Base-by-base conservation (phyloP, 192 early-diverging fungal genomes). In the Obelidium mucronatum region DNA sequence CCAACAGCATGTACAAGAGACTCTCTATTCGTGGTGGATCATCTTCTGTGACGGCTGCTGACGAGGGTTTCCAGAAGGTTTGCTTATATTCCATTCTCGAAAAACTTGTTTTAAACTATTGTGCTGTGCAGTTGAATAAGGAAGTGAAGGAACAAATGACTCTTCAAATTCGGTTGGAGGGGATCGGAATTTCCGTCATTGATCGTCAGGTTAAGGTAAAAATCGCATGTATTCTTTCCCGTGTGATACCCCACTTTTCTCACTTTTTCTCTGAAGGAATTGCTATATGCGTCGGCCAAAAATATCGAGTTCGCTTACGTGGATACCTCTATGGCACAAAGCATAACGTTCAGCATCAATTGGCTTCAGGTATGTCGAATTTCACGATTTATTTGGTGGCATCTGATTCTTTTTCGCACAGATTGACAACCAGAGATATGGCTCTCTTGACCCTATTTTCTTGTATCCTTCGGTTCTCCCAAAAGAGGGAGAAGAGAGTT, bases 391-490 rank as follows among this genome's bases (percentile, higher is more conserved):
- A 40, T 48, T 79, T 51, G 8, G 48, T 11, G 17, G n/a, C 15
- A 56, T 26, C 56, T 33, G 26, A 28, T 75, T 51, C 24, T 80
- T 51, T 61, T 58, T 74, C 33, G 30, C 11, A 11, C 78, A 97
- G 88, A 91, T 99, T 65, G 98, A 99, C 80, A 99, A 98, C 83
- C 97, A 99, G 80, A 81, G 97, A 2, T 92, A 92, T 64, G 95
- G 92, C 42, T 90, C 92, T 1, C 74, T 93, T 3, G 94, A 92
- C 48, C 95, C 96, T 0, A 97, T 99, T 40, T 89, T 98, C n/a
- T 75, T 99, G 8, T 98, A 97, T 72, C 98, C 98, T 24, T 95
- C 95, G 1, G 90, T 92, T 37, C 79, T 95, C 19, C 92, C 93
- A 4, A 93, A 93, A 70, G 90, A 93, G 42, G 79, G 80, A 19